Evolutionary conservation across 345 rosid species (phyloP), one percentile per base, ranked within the genome.

Genomic region (Odontarrhena argentea): DNA sequence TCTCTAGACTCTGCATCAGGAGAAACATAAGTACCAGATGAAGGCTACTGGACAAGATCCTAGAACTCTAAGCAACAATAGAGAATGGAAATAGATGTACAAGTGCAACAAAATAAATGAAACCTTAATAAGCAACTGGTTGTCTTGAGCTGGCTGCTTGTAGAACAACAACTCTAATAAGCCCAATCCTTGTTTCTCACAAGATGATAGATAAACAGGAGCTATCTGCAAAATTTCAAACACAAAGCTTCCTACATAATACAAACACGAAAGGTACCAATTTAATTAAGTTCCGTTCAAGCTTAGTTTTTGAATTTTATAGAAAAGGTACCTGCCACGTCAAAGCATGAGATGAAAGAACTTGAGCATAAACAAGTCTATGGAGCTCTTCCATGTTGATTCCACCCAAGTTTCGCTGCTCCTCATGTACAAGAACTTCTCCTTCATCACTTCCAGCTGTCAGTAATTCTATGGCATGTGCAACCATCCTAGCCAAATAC

Each of bases 351-450:
- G 97, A 85, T 58, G 93, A 84, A 55, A 94, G 82, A 75, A 94
- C 91, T 94, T 88, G 96, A 70, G 97, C 99, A 79, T 91, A 91
- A 65, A 78, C 87, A 77, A 94, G 88, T 43, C 96, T 87, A 73
- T 88, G 85, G 55, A 94, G 99, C 77, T 88, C 97, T 80, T 86
- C 91, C 63, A 94, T 68, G 78, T 81, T 87, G 60, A 88, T 87
- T 68, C 82, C 96, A 50, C 97, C 96, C 68, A 94, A 71, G 60
- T 81, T 78, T 68, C 70, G 68, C 66, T 41, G 82, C 72, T 94
- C 96, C 79, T 94, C 91, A 63, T 79, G 89, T 74, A 94, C 78
- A 81, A 91, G 82, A 78, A 34, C 42, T 38, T 88, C 95, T 48
- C 87, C 93, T 74, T 86, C 84, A 57, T 88, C 82, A 51, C 86